Evolutionary conservation across 768 basidiomycete species (phyloP), one percentile per base, ranked within the genome.

Genomic region (Suillus spraguei): DNA sequence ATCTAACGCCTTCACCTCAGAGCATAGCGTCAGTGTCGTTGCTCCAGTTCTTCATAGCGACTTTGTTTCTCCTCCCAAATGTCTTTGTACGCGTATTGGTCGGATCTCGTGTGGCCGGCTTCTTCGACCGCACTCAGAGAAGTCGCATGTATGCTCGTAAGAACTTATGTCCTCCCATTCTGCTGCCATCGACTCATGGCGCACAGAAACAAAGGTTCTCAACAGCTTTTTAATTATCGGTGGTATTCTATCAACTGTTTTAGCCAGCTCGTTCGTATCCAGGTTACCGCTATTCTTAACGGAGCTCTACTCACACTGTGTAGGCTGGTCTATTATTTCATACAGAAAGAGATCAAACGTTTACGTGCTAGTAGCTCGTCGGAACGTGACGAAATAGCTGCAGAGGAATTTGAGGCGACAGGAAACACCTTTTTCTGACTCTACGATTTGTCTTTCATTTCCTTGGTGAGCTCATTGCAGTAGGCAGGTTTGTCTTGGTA

Each of bases 11-110:
- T 60, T 53, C 17, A 59, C 41, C 60, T 60, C 61, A 92, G 84
- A 90, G 89, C 39, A 91, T 95, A 61, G 82, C 86, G 71, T 78
- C 89, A 7, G 92, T 95, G 11, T 78, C 85, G 4, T 70, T 95
- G 3, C 85, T 83, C 80, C 92, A 94, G 76, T 95, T 95, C 71
- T 76, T 86, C 54, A 70, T 87, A 8, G 94, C 94, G 7, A 95
- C 92, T 7, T 74, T 83, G 52, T 87, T 86, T 70, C 79, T 87
- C 13, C 84, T 87, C 50, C 93, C 94, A 32, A 93, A 88, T 70
- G 77, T 90, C 7, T 72, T 88, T 38, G 79, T 95, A 32, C 84
- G 90, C 63, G 86, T 89, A 13, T 92, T 94, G 74, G 85, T 94
- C 58, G 94, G 93, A 2, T 88, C 88, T 2, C 84, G 85, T 33